A percentile compares a stretch with the other conserved stretches of the same genome.
Conservation (phyloP, 2,329 filamentous ascomycete species). For the Colletotrichum tropicicola region DNA sequence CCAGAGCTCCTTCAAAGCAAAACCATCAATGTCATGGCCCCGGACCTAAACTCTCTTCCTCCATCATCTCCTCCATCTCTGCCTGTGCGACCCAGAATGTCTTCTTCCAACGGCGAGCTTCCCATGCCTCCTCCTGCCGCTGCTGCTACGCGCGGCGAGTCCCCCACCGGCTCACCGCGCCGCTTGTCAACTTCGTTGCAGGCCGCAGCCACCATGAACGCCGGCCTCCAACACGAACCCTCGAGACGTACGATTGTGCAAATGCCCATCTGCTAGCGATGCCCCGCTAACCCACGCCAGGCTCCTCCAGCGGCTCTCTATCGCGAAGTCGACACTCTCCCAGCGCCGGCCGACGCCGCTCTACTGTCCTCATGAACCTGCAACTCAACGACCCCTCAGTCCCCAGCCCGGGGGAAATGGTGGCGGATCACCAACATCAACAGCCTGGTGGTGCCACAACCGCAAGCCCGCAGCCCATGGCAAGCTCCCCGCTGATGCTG, state of each 20-base stretch:
- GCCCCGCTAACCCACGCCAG: slow-evolving; percentile 40
- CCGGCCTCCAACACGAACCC: slow-evolving; percentile 74
- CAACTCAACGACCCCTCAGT: slow-evolving; percentile 76
- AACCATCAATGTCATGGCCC: slow-evolving; percentile 23
- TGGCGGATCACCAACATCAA: slow-evolving; percentile 52
- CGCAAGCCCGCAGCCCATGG: slow-evolving; percentile 55
- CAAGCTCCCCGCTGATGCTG: slow-evolving; percentile 54
- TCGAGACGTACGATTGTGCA: slow-evolving; percentile 58
- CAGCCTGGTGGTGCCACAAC: slow-evolving; percentile 38
- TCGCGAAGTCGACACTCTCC: slow-evolving; percentile 55
- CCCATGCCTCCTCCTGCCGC: slow-evolving; percentile 10
- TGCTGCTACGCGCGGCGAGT: slow-evolving; percentile 47
- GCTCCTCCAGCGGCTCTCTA: slow-evolving; percentile 63
- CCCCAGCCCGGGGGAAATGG: slow-evolving; percentile 75
- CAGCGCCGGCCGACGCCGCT: slow-evolving; percentile 67
- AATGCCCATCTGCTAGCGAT: not conserved
- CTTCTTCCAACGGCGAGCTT: slow-evolving; percentile 30
- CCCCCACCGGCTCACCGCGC: slow-evolving; percentile 69
- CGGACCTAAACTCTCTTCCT: slow-evolving; percentile 29
- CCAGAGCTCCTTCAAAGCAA: not conserved
- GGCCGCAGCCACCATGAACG: slow-evolving; percentile 81
- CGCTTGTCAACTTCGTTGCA: slow-evolving; percentile 77
- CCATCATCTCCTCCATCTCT: slow-evolving; percentile 18
- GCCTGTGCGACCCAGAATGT: slow-evolving; percentile 24
- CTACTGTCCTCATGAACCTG: slow-evolving; percentile 76